phyloP scores from a whole-genome alignment of 352 stramenopile species.

The Phytophthora europaea region DNA sequence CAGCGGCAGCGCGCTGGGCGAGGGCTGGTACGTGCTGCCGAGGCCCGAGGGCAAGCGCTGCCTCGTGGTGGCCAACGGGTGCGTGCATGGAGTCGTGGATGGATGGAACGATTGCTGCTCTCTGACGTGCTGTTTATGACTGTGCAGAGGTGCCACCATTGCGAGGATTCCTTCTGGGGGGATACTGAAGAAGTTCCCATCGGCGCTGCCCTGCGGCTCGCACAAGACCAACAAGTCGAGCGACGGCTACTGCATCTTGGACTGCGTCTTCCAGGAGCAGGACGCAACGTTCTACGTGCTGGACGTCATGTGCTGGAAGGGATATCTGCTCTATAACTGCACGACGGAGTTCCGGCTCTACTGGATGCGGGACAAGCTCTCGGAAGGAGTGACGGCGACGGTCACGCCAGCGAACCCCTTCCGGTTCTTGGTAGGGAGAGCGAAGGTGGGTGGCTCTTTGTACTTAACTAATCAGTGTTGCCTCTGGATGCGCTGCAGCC shows the following conservation, averaged over 20 bases:
- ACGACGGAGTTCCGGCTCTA: slow-evolving; percentile 94
- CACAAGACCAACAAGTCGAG: slow-evolving; percentile 76
- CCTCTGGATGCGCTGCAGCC: slow-evolving; percentile 46
- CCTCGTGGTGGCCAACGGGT: slow-evolving; percentile 90
- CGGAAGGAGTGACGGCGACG: slow-evolving; percentile 64
- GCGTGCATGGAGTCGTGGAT: slow-evolving; percentile 8
- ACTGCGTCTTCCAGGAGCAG: slow-evolving; percentile 93
- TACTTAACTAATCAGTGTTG: slow-evolving; percentile 1
- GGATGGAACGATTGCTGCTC: slow-evolving; percentile 1
- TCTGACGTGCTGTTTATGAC: slow-evolving; percentile 2
- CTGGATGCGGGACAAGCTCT: slow-evolving; percentile 93
- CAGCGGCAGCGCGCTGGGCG: slow-evolving; percentile 65
- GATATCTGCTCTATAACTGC: slow-evolving; percentile 94
- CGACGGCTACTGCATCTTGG: slow-evolving; percentile 91
- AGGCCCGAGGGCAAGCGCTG: slow-evolving; percentile 93
- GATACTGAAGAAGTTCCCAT: slow-evolving; percentile 90
- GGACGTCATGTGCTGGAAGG: slow-evolving; percentile 96
- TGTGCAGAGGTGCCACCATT: slow-evolving; percentile 75
- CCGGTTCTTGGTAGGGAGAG: slow-evolving; percentile 70
- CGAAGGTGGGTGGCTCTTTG: not conserved
- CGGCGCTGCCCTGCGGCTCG: slow-evolving; percentile 82
- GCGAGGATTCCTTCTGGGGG: slow-evolving; percentile 81
- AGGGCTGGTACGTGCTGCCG: slow-evolving; percentile 92
- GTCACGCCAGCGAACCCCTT: slow-evolving; percentile 75
- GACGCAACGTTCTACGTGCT: slow-evolving; percentile 92